Evolutionary conservation across 495 filamentous ascomycete species (phyloP).

Genomic region (Penicillium macrosclerotiorum): DNA sequence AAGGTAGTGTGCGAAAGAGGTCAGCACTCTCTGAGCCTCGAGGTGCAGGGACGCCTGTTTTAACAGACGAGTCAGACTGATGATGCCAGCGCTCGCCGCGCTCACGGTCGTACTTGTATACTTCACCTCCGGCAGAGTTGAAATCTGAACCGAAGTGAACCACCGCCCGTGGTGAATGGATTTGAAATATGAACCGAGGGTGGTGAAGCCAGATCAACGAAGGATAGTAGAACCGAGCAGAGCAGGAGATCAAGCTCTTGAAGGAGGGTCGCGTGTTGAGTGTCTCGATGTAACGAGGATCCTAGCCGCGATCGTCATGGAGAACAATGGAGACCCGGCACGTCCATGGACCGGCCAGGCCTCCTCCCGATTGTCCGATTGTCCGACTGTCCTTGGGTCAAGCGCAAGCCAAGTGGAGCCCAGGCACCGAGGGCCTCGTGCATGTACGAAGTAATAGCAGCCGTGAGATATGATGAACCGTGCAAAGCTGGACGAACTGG

Average conservation of each 20-base stretch:
- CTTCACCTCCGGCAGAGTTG: slow-evolving; percentile 10
- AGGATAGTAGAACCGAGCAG: slow-evolving; percentile 1
- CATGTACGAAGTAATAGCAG: not conserved
- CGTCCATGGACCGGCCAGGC: not conserved
- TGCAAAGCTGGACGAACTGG: too few relatives aligned
- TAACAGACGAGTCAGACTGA: not conserved
- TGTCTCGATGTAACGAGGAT: too few relatives aligned
- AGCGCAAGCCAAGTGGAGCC: not conserved
- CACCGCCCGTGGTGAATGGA: not conserved
- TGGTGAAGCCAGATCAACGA: not conserved
- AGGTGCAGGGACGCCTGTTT: slow-evolving; percentile 8
- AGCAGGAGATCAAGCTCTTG: not conserved
- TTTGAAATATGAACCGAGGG: not conserved
- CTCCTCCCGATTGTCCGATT: not conserved
- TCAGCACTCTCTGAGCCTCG: slow-evolving; percentile 4
- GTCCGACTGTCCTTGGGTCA: not conserved
- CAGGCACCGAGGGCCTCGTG: not conserved
- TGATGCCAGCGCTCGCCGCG: not conserved
- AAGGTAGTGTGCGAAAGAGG: slow-evolving; percentile 3
- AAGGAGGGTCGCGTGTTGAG: slow-evolving; percentile 5
- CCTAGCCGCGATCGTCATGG: slow-evolving; percentile 13
- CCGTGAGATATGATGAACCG: too few relatives aligned
- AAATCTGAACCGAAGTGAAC: slow-evolving; percentile 14
- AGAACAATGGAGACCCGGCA: not conserved
- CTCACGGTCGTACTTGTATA: slow-evolving; percentile 7